Evolutionary conservation across 768 basidiomycete genomes (phyloP).

Genomic region (Suillus paluster): DNA sequence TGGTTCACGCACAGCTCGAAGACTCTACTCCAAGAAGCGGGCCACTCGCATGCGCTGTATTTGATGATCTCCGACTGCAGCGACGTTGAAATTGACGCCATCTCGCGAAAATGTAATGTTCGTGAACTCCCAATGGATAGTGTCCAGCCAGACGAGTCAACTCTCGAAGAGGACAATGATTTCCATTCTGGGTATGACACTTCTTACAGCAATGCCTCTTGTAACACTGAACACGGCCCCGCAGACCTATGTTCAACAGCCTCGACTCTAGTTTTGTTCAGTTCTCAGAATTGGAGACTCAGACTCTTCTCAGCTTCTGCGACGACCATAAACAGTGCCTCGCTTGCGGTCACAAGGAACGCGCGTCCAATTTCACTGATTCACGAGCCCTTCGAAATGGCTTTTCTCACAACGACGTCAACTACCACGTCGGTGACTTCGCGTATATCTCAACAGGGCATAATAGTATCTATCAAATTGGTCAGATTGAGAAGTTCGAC

Average conservation of each 20-base stretch:
- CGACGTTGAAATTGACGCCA: slow-evolving; percentile 55
- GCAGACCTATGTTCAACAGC: slow-evolving; percentile 57
- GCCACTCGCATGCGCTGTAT: slow-evolving; percentile 65
- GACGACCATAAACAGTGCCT: slow-evolving; percentile 47
- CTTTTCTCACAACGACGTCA: slow-evolving; percentile 44
- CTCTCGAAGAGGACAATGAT: slow-evolving; percentile 41
- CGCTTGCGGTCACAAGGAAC: slow-evolving; percentile 47
- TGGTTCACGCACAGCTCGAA: slow-evolving; percentile 71
- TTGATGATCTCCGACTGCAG: slow-evolving; percentile 58
- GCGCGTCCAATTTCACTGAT: slow-evolving; percentile 25
- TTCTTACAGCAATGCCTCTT: not conserved
- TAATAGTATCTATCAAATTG: slow-evolving; percentile 48
- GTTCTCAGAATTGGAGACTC: slow-evolving; percentile 40
- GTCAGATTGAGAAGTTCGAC: slow-evolving; percentile 53
- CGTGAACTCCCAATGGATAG: slow-evolving; percentile 44
- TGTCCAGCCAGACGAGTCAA: slow-evolving; percentile 52
- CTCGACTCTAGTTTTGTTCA: slow-evolving; percentile 50
- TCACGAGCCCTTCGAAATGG: slow-evolving; percentile 39
- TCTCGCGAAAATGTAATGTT: slow-evolving; percentile 62
- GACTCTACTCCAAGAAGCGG: slow-evolving; percentile 66
- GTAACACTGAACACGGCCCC: slow-evolving; percentile 10
- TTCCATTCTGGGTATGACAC: slow-evolving; percentile 61
- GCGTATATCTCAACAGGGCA: slow-evolving; percentile 52
- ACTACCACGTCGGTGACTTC: slow-evolving; percentile 65
- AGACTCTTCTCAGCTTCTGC: slow-evolving; percentile 32